Evolutionary conservation across 371 early-diverging fungal genomes (phyloP).

Genomic region (Haplosporangium sp.): DNA sequence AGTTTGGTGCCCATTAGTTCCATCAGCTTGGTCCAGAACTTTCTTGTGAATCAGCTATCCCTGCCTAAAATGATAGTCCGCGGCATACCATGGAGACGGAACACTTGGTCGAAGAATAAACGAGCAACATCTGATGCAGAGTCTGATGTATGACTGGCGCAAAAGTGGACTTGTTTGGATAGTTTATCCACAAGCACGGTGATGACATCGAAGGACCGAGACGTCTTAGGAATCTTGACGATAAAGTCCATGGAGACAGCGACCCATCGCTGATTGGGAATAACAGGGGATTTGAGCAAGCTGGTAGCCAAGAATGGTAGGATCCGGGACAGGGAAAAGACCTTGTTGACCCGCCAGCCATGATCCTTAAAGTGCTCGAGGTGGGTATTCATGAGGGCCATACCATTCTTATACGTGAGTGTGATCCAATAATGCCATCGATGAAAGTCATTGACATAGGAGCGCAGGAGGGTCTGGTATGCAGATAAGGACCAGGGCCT

Average conservation of each 20-base stretch:
- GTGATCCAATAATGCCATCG: no score
- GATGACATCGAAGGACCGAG: slow-evolving; percentile 48
- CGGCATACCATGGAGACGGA: slow-evolving; percentile 36
- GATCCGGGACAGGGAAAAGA: no score
- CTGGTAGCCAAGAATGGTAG: no score
- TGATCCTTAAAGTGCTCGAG: no score
- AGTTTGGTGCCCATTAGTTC: slow-evolving; percentile 41
- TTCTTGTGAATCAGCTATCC: background rate
- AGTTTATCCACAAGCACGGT: slow-evolving; percentile 60
- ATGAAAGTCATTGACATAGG: no score
- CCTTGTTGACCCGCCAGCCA: no score
- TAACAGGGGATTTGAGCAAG: slow-evolving; percentile 32
- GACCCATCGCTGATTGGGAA: background rate
- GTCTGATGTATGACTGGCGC: slow-evolving; percentile 11
- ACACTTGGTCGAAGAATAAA: slow-evolving; percentile 25
- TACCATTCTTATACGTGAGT: no score
- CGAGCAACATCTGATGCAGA: slow-evolving; percentile 22
- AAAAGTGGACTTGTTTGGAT: slow-evolving; percentile 55
- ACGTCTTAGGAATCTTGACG: slow-evolving; percentile 28
- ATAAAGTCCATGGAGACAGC: slow-evolving; percentile 32
- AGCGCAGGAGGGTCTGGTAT: no score
- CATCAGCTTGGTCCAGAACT: slow-evolving; percentile 12
- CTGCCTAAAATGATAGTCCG: slow-evolving; percentile 23
- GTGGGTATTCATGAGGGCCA: no score
- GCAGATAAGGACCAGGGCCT: no score